These are phyloP conservation scores for Bertia moriformis DNA, from an alignment of 2,329 filamentous ascomycete species.

Conservation along the genomic window DNA sequence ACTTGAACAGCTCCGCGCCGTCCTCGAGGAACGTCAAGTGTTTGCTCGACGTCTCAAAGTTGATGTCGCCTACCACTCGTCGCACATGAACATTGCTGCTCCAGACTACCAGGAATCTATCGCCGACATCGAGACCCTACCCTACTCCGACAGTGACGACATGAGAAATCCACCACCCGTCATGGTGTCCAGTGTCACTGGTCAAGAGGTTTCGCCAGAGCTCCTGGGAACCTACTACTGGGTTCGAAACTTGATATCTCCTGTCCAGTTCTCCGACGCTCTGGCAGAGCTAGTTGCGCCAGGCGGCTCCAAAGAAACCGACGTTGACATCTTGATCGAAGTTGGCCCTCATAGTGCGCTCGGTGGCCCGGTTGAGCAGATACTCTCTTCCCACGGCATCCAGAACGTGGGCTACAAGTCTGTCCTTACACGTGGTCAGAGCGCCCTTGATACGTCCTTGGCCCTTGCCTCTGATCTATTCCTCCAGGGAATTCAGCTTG, in stretches of 20 bases:
- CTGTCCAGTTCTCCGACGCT: background rate
- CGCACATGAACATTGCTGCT: constrained; percentile 7
- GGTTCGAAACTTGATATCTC: background rate
- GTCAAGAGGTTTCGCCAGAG: no score
- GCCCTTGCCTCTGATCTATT: background rate
- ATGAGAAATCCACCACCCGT: no score
- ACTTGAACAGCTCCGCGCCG: constrained; percentile 4
- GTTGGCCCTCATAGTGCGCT: constrained; percentile 8
- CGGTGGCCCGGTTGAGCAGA: constrained; percentile 6
- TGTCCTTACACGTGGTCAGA: background rate
- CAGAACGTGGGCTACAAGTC: constrained; percentile 2
- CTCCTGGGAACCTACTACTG: background rate
- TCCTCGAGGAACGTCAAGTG: constrained; percentile 4
- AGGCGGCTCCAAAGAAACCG: no score
- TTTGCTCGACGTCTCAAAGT: constrained; percentile 10
- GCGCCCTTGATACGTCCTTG: background rate
- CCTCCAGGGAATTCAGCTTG: no score
- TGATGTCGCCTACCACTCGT: constrained; percentile 13
- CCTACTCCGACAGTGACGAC: background rate
- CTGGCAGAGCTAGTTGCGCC: no score
- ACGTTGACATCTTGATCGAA: constrained; percentile 6
- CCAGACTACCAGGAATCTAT: constrained; percentile 4
- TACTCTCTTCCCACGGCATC: background rate
- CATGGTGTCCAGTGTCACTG: background rate
- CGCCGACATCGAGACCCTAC: constrained; percentile 4